Conservation (phyloP, 371 early-diverging fungal genomes). For the Aphelidium insulamus region DNA sequence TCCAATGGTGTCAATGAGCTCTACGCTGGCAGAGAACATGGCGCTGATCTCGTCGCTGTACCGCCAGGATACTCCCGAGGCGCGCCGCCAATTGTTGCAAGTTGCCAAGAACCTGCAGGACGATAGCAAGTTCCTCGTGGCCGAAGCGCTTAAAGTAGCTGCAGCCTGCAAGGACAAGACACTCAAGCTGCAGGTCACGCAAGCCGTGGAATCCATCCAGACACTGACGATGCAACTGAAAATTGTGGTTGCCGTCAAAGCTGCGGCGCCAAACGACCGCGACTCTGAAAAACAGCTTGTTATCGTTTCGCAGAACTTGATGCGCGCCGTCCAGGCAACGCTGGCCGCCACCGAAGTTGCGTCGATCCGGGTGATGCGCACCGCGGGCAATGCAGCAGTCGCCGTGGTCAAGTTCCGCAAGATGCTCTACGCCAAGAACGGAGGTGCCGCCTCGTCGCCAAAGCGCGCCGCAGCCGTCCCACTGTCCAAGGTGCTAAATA, state of each 20-base stretch:
- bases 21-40: slow-evolving; percentile 10
- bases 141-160: slow-evolving; percentile 6
- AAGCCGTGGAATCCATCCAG: slow-evolving; percentile 8
- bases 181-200: slow-evolving; percentile 7
- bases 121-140: slow-evolving; percentile 6
- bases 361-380: slow-evolving; percentile 1
- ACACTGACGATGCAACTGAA: slow-evolving; percentile 20
- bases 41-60: slow-evolving; percentile 8
- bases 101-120: slow-evolving; percentile 11
- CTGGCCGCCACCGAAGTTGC: slow-evolving; percentile 14
- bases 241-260: slow-evolving; percentile 24
- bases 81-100: slow-evolving; percentile 15
- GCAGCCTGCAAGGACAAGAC: slow-evolving; percentile 14
- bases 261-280: slow-evolving; percentile 9
- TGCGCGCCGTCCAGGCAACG: slow-evolving; percentile 10
- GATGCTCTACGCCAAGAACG: too few species aligned
- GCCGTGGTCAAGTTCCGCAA: slow-evolving; percentile 2
- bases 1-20: slow-evolving; percentile 11
- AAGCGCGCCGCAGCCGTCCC: too few species aligned
- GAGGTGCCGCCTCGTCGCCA: too few species aligned
- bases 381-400: slow-evolving; percentile 1
- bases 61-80: slow-evolving; percentile 4
- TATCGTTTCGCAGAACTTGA: slow-evolving; percentile 15
- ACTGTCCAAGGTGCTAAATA: too few species aligned
- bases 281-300: slow-evolving; percentile 16